Conservation (phyloP, 1,284 basidiomycete genomes). For the Cystobasidium slooffiae region DNA sequence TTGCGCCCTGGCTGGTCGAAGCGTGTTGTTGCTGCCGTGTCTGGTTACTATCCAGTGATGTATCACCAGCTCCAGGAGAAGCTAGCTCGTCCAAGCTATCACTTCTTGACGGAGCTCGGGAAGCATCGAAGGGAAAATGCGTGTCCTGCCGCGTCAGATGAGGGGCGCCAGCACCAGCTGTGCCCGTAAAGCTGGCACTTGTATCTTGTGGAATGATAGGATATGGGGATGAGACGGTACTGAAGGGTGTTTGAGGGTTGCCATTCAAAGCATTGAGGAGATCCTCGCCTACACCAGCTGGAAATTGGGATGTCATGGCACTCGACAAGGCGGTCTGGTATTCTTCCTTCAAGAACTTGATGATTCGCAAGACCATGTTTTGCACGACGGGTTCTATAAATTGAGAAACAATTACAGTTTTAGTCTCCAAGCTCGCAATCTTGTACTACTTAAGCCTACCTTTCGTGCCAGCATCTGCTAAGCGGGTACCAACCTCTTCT, state of each 20-base stretch:
- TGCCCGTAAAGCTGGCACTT: conserved; percentile 8
- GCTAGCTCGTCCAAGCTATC: conserved; percentile 16
- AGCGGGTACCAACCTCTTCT: conserved; percentile 73
- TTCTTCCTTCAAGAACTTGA: conserved; percentile 92
- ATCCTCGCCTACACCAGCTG: conserved; percentile 76
- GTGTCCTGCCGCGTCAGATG: conserved; percentile 16
- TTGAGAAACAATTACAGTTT: conserved; percentile 1
- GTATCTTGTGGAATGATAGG: conserved; percentile 46
- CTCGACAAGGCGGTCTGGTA: conserved; percentile 62
- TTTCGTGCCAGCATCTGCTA: conserved; percentile 90
- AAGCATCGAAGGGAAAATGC: conserved; percentile 35
- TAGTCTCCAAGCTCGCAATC: conserved; percentile 1
- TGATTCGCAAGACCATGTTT: conserved; percentile 87
- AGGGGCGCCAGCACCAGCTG: neutral
- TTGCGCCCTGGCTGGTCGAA: conserved; percentile 6
- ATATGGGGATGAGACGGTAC: conserved; percentile 29
- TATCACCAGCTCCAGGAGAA: conserved; percentile 1
- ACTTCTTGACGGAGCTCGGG: conserved; percentile 16
- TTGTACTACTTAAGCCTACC: conserved; percentile 62
- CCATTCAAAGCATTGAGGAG: conserved; percentile 71
- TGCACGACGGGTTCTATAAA: conserved; percentile 84
- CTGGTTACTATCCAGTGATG: neutral
- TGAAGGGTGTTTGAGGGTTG: conserved; percentile 60
- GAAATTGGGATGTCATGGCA: conserved; percentile 63
- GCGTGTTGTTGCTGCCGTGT: conserved; percentile 21